Evolutionary conservation across 1,284 basidiomycete species (phyloP).

Genomic region (Cutaneotrichosporon mucoides): DNA sequence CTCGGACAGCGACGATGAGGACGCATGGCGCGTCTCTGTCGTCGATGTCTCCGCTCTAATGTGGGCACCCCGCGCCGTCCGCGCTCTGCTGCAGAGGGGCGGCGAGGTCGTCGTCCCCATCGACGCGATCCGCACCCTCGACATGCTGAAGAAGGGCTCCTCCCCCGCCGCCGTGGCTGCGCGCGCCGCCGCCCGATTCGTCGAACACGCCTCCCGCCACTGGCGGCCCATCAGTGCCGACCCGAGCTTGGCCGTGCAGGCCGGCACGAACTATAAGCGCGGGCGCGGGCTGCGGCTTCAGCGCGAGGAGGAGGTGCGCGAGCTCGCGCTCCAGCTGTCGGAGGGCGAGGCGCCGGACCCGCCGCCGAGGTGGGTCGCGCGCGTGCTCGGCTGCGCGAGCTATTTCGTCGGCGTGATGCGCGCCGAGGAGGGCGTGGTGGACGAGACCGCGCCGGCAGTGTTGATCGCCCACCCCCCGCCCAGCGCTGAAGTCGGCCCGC

Average conservation of each 20-base stretch:
- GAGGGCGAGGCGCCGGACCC: constrained; percentile 16
- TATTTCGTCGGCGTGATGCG: constrained; percentile 29
- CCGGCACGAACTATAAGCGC: constrained; percentile 31
- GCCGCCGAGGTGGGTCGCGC: constrained; percentile 34
- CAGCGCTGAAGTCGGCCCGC: constrained; percentile 33
- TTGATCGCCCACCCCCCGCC: constrained; percentile 43
- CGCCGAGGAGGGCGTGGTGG: constrained; percentile 16
- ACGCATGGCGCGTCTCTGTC: constrained; percentile 52
- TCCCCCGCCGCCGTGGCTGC: constrained; percentile 72
- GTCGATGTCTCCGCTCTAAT: constrained; percentile 83
- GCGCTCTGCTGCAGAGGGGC: constrained; percentile 68
- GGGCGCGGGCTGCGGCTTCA: constrained; percentile 38
- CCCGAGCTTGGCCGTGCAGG: constrained; percentile 30
- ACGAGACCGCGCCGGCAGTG: constrained; percentile 19
- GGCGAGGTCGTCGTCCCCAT: constrained; percentile 70
- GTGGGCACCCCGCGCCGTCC: constrained; percentile 72
- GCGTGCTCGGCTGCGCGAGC: constrained; percentile 36
- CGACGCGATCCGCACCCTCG: constrained; percentile 88
- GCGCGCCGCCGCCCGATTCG: constrained; percentile 44
- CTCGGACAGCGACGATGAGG: constrained; percentile 2
- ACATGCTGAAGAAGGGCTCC: constrained; percentile 85
- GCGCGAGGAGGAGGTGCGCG: constrained; percentile 26
- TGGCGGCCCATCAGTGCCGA: constrained; percentile 27
- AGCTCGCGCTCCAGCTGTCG: neutral
- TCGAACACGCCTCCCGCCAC: constrained; percentile 45